Base-by-base conservation (phyloP, 176 grass and related monocot species). In the Saccharum spontaneum region DNA sequence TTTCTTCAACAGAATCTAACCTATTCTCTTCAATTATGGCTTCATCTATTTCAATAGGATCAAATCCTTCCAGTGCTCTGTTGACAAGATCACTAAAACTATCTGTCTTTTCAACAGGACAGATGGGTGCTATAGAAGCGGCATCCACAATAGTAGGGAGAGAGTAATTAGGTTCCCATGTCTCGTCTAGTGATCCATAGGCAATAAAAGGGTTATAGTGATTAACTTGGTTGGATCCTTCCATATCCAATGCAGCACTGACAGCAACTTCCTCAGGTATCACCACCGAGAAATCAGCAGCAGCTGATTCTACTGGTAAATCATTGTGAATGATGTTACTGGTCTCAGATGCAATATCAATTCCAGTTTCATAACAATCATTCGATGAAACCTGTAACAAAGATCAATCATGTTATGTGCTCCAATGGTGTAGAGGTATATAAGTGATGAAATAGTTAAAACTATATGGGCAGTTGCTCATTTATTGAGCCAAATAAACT, bases 61-160 rank as follows among this genome's bases (percentile, higher is more conserved):
- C 70, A 63, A 87, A 76, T 63, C 49, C 81, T 55, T 39, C 8
- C 10, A 77, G 26, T 37, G 77, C 26, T 30, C 89, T 22, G 22
- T 88, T 85, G 76, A 91, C 64, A 7, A 91, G 76, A 85, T 91
- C 89, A 64, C 81, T 91, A 52, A 91, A 91, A 77, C 89, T 91
- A 37, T 91, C 89, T 54, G 70, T 91, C 65, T 85, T 91, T 75
- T 84, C 85, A 67, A 91, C 71, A 77, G 81, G 77, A 66, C 77
- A 91, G 7, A 82, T 55, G 22, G 81, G 89, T 69, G 49, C 64
- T 38, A 71, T 38, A 78, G 50, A 86, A 79, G 75, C 38, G 36
- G 69, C 76, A 62, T 84, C 69, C 5, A 80, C 73, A 62, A 26
- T 36, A 67, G 61, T 44, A 63, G 83, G 61, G 60, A 92, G 79